Conservation (phyloP, 305 asterid genomes). For the Rubia balearica region DNA sequence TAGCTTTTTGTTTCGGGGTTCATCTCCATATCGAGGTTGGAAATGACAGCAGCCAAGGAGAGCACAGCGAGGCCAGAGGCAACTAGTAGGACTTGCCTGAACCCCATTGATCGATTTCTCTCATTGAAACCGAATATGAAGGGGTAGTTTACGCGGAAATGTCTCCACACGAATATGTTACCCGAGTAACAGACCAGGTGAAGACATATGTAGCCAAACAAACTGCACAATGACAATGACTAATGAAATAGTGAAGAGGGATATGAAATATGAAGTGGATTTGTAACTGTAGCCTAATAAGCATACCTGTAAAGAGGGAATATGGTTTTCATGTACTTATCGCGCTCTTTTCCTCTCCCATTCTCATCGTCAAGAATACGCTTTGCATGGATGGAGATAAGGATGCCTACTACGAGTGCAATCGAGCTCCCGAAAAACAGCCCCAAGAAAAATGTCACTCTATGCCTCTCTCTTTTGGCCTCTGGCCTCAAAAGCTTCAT, state of each 20-base stretch:
- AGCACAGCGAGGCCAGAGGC: conserved; percentile 72
- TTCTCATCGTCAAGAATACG: conserved; percentile 29
- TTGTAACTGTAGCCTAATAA: not conserved
- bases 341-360: conserved; percentile 10
- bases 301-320: conserved; percentile 74
- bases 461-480: conserved; percentile 57
- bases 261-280: not conserved
- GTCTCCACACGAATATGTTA: conserved; percentile 67
- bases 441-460: conserved; percentile 65
- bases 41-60: conserved; percentile 50
- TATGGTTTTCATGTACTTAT: conserved; percentile 47
- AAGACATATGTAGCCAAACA: conserved; percentile 54
- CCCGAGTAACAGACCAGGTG: conserved; percentile 71
- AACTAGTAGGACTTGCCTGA: conserved; percentile 61
- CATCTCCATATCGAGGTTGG: conserved; percentile 82
- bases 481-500: conserved; percentile 54
- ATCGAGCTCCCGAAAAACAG: conserved; percentile 58
- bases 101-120: conserved; percentile 57
- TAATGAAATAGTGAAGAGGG: not conserved
- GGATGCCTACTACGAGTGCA: conserved; percentile 41
- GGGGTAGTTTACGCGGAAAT: conserved; percentile 62
- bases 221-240: conserved; percentile 26
- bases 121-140: conserved; percentile 66
- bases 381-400: conserved; percentile 35
- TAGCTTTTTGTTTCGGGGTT: conserved; percentile 35